Percentiles rank a stretch among this genome's conserved stretches.
phyloP scores from a whole-genome alignment of 306 rosid genomes.

The Sphenostylis stenocarpa region DNA sequence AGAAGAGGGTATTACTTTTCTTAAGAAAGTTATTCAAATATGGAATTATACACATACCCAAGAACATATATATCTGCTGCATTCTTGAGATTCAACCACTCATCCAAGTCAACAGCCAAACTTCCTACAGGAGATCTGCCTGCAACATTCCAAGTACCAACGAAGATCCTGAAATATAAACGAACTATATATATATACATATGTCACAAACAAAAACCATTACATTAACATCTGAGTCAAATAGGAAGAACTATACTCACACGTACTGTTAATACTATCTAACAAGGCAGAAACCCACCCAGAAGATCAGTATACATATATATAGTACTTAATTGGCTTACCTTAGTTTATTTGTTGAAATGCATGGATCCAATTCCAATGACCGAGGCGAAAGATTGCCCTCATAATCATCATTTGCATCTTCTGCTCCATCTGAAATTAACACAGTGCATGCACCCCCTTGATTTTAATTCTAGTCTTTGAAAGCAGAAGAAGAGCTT shows the following conservation, averaged over 20 bases:
- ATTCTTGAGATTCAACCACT: conserved; percentile 82
- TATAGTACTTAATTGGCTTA: conserved; percentile 25
- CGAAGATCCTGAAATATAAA: conserved; percentile 62
- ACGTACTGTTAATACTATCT: background rate
- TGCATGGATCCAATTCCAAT: conserved; percentile 62
- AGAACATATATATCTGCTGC: conserved; percentile 89
- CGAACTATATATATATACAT: background rate
- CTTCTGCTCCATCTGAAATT: conserved; percentile 56
- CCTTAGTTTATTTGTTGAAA: conserved; percentile 70
- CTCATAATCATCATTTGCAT: conserved; percentile 42
- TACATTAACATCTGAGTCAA: background rate
- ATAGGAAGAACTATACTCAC: background rate
- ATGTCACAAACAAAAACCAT: background rate
- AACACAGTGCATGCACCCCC: background rate
- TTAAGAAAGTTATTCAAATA: background rate
- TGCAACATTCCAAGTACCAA: conserved; percentile 96
- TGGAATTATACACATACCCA: conserved; percentile 65
- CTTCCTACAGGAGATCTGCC: conserved; percentile 83
- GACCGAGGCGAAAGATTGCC: conserved; percentile 48
- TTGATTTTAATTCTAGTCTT: background rate
- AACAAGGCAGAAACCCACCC: background rate
- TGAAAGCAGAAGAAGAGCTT: background rate
- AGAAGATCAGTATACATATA: background rate
- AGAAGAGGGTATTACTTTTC: background rate
- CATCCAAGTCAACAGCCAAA: conserved; percentile 83